phyloP scores from a whole-genome alignment of 2,329 filamentous ascomycete species.

The Aspergillus sp. region DNA sequence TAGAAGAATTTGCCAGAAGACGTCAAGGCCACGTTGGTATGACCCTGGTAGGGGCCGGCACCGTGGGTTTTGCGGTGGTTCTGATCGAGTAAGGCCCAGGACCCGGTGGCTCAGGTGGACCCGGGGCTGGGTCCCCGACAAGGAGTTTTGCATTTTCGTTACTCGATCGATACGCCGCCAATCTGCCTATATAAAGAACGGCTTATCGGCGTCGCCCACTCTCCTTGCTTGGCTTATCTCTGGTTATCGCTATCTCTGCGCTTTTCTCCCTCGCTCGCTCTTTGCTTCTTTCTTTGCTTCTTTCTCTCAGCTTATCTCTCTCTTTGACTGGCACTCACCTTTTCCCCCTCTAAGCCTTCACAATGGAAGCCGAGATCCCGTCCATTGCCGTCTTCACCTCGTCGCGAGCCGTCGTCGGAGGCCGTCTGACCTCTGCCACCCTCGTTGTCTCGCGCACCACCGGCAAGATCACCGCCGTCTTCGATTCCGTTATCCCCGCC shows the following conservation, averaged over 20 bases:
- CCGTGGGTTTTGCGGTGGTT: background rate
- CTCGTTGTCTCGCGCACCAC: conserved; percentile 74
- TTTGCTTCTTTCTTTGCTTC: conserved; percentile 10
- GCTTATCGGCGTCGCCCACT: background rate
- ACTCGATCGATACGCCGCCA: conserved; percentile 14
- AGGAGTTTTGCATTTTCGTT: conserved; percentile 16
- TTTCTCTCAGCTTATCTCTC: conserved; percentile 19
- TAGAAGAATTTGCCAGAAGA: background rate
- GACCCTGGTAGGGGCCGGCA: background rate
- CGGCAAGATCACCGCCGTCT: conserved; percentile 80
- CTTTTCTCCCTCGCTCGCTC: background rate
- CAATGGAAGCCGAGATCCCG: conserved; percentile 28
- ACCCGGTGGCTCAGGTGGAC: conserved; percentile 16
- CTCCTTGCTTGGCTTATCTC: conserved; percentile 4
- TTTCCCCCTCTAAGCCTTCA: conserved; percentile 5
- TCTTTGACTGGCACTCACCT: conserved; percentile 3
- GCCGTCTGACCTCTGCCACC: conserved; percentile 76
- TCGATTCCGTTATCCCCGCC: conserved; percentile 70
- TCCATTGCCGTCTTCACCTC: conserved; percentile 77
- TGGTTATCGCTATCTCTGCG: background rate
- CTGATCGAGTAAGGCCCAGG: conserved; percentile 11
- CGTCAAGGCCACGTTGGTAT: conserved; percentile 5
- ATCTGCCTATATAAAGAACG: conserved; percentile 11
- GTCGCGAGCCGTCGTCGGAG: conserved; percentile 75
- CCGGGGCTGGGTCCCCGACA: conserved; percentile 2